phyloP scores from a whole-genome alignment of 306 rosid species.

The Sphenostylis stenocarpa region DNA sequence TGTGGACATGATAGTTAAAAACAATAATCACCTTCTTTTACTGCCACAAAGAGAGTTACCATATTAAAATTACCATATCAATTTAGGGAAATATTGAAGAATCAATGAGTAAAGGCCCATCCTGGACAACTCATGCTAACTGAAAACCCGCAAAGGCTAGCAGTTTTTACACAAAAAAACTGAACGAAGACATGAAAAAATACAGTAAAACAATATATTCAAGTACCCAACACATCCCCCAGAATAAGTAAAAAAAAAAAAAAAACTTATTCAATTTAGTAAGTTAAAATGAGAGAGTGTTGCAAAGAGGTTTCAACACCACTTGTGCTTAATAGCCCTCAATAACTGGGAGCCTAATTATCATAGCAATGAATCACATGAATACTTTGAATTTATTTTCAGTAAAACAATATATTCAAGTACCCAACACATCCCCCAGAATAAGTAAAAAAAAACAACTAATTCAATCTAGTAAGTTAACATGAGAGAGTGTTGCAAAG shows the following conservation, averaged over 20 bases:
- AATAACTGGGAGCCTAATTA: conserved; percentile 6
- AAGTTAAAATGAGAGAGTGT: neutral
- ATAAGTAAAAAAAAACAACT: too few relatives aligned
- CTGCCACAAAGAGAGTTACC: neutral
- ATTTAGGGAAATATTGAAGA: neutral
- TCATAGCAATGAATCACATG: neutral
- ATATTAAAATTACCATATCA: neutral
- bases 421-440: neutral
- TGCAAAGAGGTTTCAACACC: neutral
- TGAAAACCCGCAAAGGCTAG: neutral
- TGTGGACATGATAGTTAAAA: neutral
- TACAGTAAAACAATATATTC: neutral
- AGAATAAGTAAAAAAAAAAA: too few relatives aligned
- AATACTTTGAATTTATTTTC: neutral
- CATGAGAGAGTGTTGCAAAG: neutral
- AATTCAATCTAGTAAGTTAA: neutral
- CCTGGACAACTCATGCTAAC: neutral
- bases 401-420: neutral
- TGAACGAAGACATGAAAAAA: neutral
- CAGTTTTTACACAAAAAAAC: neutral
- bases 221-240: too few relatives aligned
- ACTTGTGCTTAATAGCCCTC: neutral
- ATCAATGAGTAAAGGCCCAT: neutral
- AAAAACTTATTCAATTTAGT: neutral
- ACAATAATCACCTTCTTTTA: neutral